Evolutionary conservation across 2,329 filamentous ascomycete genomes (phyloP).

Genomic region (Alternaria consortialis): DNA sequence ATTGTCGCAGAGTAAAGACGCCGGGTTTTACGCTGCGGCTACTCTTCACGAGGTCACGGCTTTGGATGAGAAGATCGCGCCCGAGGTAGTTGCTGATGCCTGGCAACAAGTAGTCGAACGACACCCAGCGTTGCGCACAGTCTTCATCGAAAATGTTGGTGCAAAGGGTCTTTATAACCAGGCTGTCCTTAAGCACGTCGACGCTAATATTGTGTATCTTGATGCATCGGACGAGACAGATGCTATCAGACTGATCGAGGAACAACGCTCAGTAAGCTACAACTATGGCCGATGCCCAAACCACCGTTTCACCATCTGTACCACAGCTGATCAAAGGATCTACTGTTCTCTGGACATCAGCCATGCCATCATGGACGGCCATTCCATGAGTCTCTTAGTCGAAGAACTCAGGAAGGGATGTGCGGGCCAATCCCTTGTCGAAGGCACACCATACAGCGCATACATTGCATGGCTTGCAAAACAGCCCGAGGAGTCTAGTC

Average conservation of each 20-base stretch:
- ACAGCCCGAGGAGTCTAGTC: slow-evolving; percentile 36
- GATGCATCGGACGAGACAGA: slow-evolving; percentile 32
- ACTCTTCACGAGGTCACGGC: slow-evolving; percentile 41
- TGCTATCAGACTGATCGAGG: slow-evolving; percentile 30
- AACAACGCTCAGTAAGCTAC: slow-evolving; percentile 36
- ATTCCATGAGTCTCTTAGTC: slow-evolving; percentile 44
- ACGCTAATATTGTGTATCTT: slow-evolving; percentile 36
- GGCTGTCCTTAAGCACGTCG: slow-evolving; percentile 40
- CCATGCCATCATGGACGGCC: slow-evolving; percentile 49
- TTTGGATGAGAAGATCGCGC: slow-evolving; percentile 19
- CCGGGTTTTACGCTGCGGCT: slow-evolving; percentile 45
- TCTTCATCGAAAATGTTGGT: slow-evolving; percentile 45
- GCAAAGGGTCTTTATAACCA: slow-evolving; percentile 45
- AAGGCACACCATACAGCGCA: slow-evolving; percentile 44
- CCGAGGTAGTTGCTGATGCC: slow-evolving; percentile 31
- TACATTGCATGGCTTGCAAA: slow-evolving; percentile 43
- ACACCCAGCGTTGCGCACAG: slow-evolving; percentile 43
- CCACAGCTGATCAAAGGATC: slow-evolving; percentile 25
- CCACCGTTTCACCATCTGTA: slow-evolving; percentile 47
- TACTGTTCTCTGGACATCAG: slow-evolving; percentile 48
- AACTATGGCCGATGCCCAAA: slow-evolving; percentile 37
- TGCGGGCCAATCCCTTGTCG: slow-evolving; percentile 27
- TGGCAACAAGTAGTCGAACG: slow-evolving; percentile 42
- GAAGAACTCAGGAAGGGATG: slow-evolving; percentile 42
- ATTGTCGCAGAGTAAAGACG: slow-evolving; percentile 42